These are phyloP conservation scores for Clarireedia hainanense DNA, from an alignment of 2,329 filamentous ascomycete species.

Conservation along the genomic window DNA sequence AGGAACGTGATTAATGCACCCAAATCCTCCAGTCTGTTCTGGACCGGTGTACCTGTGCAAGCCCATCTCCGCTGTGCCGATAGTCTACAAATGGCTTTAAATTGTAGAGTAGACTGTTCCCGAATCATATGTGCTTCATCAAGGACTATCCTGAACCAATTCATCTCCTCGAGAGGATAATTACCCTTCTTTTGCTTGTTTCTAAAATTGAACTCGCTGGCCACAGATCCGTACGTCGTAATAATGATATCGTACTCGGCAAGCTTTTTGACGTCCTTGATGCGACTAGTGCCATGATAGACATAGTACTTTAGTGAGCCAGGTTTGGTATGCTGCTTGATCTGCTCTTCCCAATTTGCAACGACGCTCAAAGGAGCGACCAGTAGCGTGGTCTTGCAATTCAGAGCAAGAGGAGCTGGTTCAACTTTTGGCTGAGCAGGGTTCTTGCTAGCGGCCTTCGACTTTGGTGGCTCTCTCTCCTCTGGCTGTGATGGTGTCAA, in stretches of 20 bases:
- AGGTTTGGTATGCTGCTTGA: slow-evolving; percentile 68
- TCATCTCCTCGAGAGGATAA: slow-evolving; percentile 66
- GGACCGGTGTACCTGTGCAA: slow-evolving; percentile 92
- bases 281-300: slow-evolving; percentile 77
- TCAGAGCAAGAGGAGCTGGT: slow-evolving; percentile 43
- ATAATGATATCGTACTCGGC: slow-evolving; percentile 75
- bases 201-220: slow-evolving; percentile 65
- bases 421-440: slow-evolving; percentile 25
- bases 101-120: slow-evolving; percentile 72
- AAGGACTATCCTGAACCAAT: slow-evolving; percentile 89
- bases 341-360: slow-evolving; percentile 90
- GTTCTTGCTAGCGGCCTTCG: not conserved
- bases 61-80: slow-evolving; percentile 83
- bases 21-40: slow-evolving; percentile 87
- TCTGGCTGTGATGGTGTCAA: slow-evolving; percentile 36
- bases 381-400: slow-evolving; percentile 74
- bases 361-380: slow-evolving; percentile 87
- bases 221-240: slow-evolving; percentile 85
- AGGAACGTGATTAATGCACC: slow-evolving; percentile 82
- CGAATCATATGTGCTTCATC: slow-evolving; percentile 95
- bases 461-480: slow-evolving; percentile 14
- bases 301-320: slow-evolving; percentile 64
- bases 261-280: slow-evolving; percentile 60
- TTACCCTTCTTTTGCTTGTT: slow-evolving; percentile 50
- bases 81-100: slow-evolving; percentile 74